Conservation (phyloP, 192 early-diverging fungal species). For the Coemansia sp. region DNA sequence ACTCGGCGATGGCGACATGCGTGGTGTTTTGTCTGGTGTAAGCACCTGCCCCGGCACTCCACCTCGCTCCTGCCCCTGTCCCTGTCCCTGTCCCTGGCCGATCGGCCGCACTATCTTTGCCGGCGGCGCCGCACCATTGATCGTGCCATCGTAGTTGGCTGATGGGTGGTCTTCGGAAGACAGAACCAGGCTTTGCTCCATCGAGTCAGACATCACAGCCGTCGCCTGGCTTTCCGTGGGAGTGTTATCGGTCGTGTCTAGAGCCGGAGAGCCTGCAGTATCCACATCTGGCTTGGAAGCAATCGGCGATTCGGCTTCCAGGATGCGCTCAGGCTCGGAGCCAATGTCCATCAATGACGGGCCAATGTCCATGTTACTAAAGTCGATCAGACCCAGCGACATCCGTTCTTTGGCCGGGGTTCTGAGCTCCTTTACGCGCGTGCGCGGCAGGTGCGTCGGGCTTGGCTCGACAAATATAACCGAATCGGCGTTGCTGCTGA, state of each 20-base stretch:
- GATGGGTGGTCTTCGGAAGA: background rate
- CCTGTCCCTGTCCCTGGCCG: no score
- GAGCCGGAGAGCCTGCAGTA: background rate
- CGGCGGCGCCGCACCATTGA: background rate
- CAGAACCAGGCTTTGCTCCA: background rate
- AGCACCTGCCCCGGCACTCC: background rate
- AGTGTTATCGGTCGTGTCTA: background rate
- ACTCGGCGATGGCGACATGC: conserved; percentile 22
- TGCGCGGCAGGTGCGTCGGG: background rate
- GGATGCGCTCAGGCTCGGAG: conserved; percentile 4
- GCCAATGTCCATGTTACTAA: conserved; percentile 43
- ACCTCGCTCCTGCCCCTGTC: no score
- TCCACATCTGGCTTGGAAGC: background rate
- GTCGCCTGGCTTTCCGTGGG: conserved; percentile 30
- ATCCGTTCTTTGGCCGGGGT: conserved; percentile 28
- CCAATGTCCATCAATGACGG: conserved; percentile 20
- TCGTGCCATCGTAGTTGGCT: background rate
- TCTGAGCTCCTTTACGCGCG: conserved; percentile 23
- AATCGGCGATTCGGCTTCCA: background rate
- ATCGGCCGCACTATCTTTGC: background rate
- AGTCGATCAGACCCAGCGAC: conserved; percentile 52
- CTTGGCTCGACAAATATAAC: conserved; percentile 1
- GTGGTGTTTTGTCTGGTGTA: conserved; percentile 27
- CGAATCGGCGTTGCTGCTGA: conserved; percentile 3
- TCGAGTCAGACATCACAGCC: conserved; percentile 7